phyloP scores from a whole-genome alignment of 495 filamentous ascomycete genomes.

The Xylaria venustula region DNA sequence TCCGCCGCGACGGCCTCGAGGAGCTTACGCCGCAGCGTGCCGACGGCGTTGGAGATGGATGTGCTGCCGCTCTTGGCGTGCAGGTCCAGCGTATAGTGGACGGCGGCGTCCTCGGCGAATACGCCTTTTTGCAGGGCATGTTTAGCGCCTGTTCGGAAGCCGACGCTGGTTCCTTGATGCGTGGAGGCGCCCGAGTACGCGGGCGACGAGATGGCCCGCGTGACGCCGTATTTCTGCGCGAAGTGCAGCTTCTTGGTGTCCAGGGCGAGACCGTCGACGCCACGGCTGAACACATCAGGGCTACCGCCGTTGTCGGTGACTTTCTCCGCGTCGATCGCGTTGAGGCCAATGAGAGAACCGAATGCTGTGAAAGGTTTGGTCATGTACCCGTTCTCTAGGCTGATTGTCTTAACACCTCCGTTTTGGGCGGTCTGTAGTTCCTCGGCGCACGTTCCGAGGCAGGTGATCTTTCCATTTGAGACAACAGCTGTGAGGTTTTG shows the following conservation, averaged over 20 bases:
- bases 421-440: constrained; percentile 31
- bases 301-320: constrained; percentile 47
- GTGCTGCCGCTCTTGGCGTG: constrained; percentile 35
- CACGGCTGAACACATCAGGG: constrained; percentile 40
- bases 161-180: constrained; percentile 46
- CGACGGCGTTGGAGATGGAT: constrained; percentile 40
- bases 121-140: constrained; percentile 32
- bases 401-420: constrained; percentile 33
- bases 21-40: constrained; percentile 40
- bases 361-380: constrained; percentile 56
- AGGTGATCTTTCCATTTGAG: constrained; percentile 48
- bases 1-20: constrained; percentile 35
- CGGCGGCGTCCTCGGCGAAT: constrained; percentile 40
- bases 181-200: constrained; percentile 29
- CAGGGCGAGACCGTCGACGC: constrained; percentile 43
- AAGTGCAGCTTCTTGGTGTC: constrained; percentile 45
- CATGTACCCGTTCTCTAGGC: constrained; percentile 55
- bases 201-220: constrained; percentile 46
- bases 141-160: constrained; percentile 41
- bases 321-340: constrained; percentile 53
- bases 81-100: constrained; percentile 44
- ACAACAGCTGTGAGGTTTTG: constrained; percentile 40
- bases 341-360: constrained; percentile 51
- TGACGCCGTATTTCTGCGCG: constrained; percentile 44
- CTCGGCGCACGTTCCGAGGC: constrained; percentile 43